phyloP scores from a whole-genome alignment of 106 monocot genomes.

The Acorus gramineus region DNA sequence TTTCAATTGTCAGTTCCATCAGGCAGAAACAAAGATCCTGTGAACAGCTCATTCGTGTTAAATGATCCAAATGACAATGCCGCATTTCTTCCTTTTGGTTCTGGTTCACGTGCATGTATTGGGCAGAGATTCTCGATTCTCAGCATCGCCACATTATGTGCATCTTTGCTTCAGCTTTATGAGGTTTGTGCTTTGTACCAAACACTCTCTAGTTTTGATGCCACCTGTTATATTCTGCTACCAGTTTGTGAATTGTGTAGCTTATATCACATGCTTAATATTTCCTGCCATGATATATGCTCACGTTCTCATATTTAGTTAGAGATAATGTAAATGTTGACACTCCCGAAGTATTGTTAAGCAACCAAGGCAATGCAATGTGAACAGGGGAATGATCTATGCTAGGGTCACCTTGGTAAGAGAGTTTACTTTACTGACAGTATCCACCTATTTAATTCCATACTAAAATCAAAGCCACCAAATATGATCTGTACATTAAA shows the following conservation, averaged over 20 bases:
- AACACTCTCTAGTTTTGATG: background rate
- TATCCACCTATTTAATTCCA: too few relatives aligned
- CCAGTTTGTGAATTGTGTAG: background rate
- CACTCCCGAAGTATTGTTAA: too few relatives aligned
- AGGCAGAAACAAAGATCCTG: background rate
- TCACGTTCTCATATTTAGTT: too few relatives aligned
- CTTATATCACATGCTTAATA: too few relatives aligned
- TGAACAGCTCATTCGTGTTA: background rate
- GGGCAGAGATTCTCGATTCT: constrained; percentile 45
- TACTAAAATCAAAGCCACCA: too few relatives aligned
- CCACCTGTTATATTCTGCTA: background rate
- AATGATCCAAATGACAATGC: constrained; percentile 11
- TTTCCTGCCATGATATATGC: too few relatives aligned
- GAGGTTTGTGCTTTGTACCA: constrained; percentile 23
- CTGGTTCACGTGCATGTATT: constrained; percentile 49
- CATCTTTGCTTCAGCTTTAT: constrained; percentile 35
- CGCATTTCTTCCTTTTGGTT: constrained; percentile 66
- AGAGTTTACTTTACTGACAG: too few relatives aligned
- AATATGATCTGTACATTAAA: too few relatives aligned
- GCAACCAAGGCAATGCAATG: too few relatives aligned
- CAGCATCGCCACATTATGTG: constrained; percentile 37
- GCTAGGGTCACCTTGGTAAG: too few relatives aligned
- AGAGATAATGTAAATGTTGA: too few relatives aligned
- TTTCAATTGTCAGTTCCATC: constrained; percentile 3
- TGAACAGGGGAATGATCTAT: too few relatives aligned